These are phyloP conservation scores for Pestalotiopsis sp. DNA, from an alignment of 2,329 filamentous ascomycete species.

Conservation along the genomic window DNA sequence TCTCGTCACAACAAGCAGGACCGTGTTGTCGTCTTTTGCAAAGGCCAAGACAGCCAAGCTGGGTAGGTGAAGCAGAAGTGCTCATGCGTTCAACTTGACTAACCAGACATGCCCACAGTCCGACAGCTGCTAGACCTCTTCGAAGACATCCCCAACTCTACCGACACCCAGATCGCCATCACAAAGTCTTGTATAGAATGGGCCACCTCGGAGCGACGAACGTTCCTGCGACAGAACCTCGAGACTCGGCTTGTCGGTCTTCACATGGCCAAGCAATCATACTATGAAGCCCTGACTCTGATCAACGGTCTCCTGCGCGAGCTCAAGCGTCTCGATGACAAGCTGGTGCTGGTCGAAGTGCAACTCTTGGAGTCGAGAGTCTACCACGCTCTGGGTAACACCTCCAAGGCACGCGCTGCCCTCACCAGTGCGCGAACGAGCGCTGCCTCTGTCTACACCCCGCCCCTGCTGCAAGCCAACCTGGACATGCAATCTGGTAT, in stretches of 20 bases:
- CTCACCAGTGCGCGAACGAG: slow-evolving; percentile 93
- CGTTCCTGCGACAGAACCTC: slow-evolving; percentile 96
- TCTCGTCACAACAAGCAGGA: slow-evolving; percentile 86
- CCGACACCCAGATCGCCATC: slow-evolving; percentile 90
- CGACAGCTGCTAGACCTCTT: slow-evolving; percentile 96
- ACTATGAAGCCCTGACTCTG: slow-evolving; percentile 94
- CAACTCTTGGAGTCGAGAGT: slow-evolving; percentile 96
- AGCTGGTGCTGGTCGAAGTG: slow-evolving; percentile 95
- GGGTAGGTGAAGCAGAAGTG: slow-evolving; percentile 59
- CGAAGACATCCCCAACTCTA: slow-evolving; percentile 88
- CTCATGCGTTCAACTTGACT: not conserved
- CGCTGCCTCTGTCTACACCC: slow-evolving; percentile 96
- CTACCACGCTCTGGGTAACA: slow-evolving; percentile 96
- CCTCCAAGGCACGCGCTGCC: slow-evolving; percentile 92
- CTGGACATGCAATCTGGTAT: slow-evolving; percentile 99
- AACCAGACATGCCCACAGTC: slow-evolving; percentile 56
- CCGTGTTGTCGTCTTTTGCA: slow-evolving; percentile 91
- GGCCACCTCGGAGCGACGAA: slow-evolving; percentile 91
- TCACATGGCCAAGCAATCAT: slow-evolving; percentile 96
- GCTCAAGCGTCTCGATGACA: slow-evolving; percentile 97
- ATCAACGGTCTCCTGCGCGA: slow-evolving; percentile 97
- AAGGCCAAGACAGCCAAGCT: slow-evolving; percentile 99
- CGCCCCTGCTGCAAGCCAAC: slow-evolving; percentile 90
- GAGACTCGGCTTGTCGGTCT: slow-evolving; percentile 92
- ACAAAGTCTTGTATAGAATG: slow-evolving; percentile 99